Evolutionary conservation across 2,329 filamentous ascomycete species (phyloP).

Genomic region (Fusarium sp.): DNA sequence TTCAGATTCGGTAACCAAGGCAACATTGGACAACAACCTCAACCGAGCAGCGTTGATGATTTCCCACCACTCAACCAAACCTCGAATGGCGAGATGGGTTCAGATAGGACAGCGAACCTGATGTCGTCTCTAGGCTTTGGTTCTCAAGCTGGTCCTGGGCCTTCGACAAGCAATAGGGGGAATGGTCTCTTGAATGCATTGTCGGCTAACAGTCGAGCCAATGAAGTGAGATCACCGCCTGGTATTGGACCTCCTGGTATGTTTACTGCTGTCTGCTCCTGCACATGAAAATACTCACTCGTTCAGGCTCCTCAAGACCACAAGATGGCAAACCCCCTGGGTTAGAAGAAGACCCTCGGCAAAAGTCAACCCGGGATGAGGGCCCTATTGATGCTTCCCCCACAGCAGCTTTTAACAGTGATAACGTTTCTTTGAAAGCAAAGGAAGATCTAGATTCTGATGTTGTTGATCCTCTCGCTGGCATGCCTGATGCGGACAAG

Average conservation of each 20-base stretch:
- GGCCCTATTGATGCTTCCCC: conserved; percentile 54
- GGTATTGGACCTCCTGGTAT: conserved; percentile 55
- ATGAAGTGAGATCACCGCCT: conserved; percentile 62
- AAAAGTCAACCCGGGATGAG: conserved; percentile 60
- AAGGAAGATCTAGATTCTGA: conserved; percentile 60
- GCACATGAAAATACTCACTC: conserved; percentile 38
- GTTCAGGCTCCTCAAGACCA: conserved; percentile 52
- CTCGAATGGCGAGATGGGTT: conserved; percentile 67
- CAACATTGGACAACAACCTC: conserved; percentile 58
- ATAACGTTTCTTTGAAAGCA: conserved; percentile 53
- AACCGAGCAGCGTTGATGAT: conserved; percentile 65
- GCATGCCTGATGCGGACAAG: conserved; percentile 72
- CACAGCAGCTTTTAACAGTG: conserved; percentile 62
- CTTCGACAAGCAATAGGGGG: conserved; percentile 59
- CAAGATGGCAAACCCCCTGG: conserved; percentile 58
- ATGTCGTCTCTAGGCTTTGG: conserved; percentile 68
- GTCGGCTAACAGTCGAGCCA: conserved; percentile 67
- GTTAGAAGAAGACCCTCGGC: conserved; percentile 59
- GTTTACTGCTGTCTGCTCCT: background rate
- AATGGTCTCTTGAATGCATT: conserved; percentile 73
- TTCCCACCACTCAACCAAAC: conserved; percentile 71
- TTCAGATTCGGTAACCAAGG: conserved; percentile 67
- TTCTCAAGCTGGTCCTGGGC: conserved; percentile 55
- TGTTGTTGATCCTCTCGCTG: conserved; percentile 67
- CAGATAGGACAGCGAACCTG: conserved; percentile 64